Evolutionary conservation across 768 basidiomycete species (phyloP).

Genomic region (Wakefieldia striispora): DNA sequence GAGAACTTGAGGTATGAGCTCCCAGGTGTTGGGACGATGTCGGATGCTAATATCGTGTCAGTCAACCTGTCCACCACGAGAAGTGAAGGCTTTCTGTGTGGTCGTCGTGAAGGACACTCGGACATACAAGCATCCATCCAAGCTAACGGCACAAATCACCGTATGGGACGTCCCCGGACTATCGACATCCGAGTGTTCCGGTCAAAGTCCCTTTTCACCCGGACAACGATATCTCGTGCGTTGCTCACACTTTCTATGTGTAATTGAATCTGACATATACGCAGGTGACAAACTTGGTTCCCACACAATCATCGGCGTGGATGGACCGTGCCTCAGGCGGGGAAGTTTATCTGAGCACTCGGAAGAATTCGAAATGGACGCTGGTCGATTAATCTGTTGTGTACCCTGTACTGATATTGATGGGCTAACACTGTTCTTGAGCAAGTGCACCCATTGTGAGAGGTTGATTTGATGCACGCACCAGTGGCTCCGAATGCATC

Average conservation of each 20-base stretch:
- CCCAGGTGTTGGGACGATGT: not conserved
- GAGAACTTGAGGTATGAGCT: slow-evolving; percentile 64
- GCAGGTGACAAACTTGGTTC: slow-evolving; percentile 63
- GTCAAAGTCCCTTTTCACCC: slow-evolving; percentile 48
- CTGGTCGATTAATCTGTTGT: slow-evolving; percentile 17
- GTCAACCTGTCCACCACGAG: slow-evolving; percentile 66
- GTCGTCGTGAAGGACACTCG: slow-evolving; percentile 63
- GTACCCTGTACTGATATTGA: not conserved
- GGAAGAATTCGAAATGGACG: slow-evolving; percentile 64
- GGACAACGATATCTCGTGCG: slow-evolving; percentile 71
- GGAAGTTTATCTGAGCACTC: slow-evolving; percentile 69
- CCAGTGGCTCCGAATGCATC: not conserved
- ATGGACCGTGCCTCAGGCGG: slow-evolving; percentile 57
- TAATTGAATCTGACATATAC: not conserved
- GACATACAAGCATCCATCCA: slow-evolving; percentile 47
- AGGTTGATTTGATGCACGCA: too few relatives aligned
- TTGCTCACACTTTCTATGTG: not conserved
- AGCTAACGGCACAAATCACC: slow-evolving; percentile 72
- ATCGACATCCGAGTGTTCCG: slow-evolving; percentile 48
- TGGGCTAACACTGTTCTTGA: not conserved
- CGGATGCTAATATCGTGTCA: slow-evolving; percentile 25
- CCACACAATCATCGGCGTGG: slow-evolving; percentile 70
- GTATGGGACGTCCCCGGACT: slow-evolving; percentile 75
- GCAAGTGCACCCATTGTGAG: too few relatives aligned
- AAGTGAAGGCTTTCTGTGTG: slow-evolving; percentile 76